Evolutionary conservation across 768 basidiomycete species (phyloP).

Genomic region (Xanthoconium purpureum): DNA sequence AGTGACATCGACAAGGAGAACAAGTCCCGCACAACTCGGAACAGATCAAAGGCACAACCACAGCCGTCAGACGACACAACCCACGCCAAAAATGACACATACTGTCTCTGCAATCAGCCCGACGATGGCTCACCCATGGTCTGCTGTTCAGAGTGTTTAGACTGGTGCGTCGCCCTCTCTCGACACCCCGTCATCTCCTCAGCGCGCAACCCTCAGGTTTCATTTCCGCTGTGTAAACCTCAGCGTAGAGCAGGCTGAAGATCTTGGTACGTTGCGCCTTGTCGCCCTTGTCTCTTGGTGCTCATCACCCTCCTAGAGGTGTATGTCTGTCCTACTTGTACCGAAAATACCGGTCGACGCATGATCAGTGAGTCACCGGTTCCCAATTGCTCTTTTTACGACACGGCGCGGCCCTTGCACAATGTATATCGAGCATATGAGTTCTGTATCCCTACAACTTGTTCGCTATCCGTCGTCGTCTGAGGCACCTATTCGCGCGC

Average conservation of each 20-base stretch:
- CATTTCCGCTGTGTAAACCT: slow-evolving; percentile 78
- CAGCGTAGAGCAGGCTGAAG: slow-evolving; percentile 61
- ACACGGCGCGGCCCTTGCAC: slow-evolving; percentile 26
- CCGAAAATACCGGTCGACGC: slow-evolving; percentile 56
- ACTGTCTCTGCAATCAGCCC: slow-evolving; percentile 62
- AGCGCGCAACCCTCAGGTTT: slow-evolving; percentile 51
- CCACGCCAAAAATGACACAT: slow-evolving; percentile 21
- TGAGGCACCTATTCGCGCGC: slow-evolving; percentile 31
- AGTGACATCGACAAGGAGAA: slow-evolving; percentile 35
- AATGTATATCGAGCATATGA: slow-evolving; percentile 38
- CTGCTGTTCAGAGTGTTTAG: slow-evolving; percentile 63
- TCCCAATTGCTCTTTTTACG: slow-evolving; percentile 29
- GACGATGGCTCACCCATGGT: slow-evolving; percentile 86
- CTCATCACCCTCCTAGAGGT: slow-evolving; percentile 43
- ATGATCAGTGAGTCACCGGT: slow-evolving; percentile 70
- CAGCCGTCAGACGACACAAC: slow-evolving; percentile 19
- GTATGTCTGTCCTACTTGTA: slow-evolving; percentile 57
- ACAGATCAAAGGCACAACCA: slow-evolving; percentile 23
- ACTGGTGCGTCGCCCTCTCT: slow-evolving; percentile 52
- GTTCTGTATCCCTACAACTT: slow-evolving; percentile 36
- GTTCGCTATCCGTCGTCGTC: slow-evolving; percentile 33
- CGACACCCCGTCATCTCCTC: not conserved
- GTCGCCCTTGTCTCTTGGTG: not conserved
- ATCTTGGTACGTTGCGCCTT: slow-evolving; percentile 61
- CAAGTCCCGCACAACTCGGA: slow-evolving; percentile 14